A percentile compares a stretch with the other conserved stretches of the same genome.
phyloP scores from a whole-genome alignment of 179 eudicot species.

The Beta lomatogona region DNA sequence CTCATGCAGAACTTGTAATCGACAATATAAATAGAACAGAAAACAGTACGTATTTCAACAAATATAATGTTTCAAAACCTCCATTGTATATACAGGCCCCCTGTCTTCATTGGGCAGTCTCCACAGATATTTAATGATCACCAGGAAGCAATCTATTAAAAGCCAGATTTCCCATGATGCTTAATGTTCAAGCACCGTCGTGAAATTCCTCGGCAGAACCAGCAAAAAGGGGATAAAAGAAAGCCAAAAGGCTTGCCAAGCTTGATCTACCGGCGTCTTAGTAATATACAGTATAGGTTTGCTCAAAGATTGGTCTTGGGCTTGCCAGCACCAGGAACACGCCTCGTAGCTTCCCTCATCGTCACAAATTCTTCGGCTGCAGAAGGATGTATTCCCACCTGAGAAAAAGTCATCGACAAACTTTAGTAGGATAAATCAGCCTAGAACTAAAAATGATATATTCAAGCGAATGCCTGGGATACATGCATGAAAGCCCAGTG shows the following conservation, averaged over 20 bases:
- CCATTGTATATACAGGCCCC: neutral
- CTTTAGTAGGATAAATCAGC: neutral
- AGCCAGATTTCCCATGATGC: neutral
- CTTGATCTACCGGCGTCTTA: neutral
- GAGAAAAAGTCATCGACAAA: neutral
- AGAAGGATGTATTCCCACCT: conserved; percentile 98
- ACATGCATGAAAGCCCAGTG: neutral
- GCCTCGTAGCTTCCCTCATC: conserved; percentile 78
- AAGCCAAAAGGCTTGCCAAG: neutral
- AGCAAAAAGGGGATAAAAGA: no score
- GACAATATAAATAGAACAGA: no score
- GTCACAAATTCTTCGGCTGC: conserved; percentile 97
- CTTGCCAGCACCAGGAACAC: conserved; percentile 55
- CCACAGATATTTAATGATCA: no score
- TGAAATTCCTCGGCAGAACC: neutral
- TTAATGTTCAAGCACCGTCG: neutral
- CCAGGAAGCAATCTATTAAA: no score
- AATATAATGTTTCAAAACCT: neutral
- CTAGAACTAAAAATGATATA: no score
- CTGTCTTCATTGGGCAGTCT: neutral
- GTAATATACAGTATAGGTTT: conserved; percentile 2
- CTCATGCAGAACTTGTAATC: no score
- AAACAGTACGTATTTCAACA: no score
- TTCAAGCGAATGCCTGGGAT: neutral
- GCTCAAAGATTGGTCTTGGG: conserved; percentile 66